These are phyloP conservation scores for Teratosphaeria zuluensis DNA, from an alignment of 2,329 filamentous ascomycete species.

Conservation along the genomic window DNA sequence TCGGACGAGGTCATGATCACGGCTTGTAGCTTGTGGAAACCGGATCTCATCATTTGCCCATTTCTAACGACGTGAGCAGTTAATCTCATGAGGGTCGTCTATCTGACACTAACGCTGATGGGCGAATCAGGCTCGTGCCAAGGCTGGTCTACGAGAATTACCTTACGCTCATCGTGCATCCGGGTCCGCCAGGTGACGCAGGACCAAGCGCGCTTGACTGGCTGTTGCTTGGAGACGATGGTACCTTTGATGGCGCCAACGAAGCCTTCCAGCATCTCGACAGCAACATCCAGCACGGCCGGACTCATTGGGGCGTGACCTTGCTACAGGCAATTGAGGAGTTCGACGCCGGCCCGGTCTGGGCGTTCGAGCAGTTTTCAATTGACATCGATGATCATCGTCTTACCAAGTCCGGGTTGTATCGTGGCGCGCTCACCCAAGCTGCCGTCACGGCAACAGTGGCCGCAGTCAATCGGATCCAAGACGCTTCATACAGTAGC, in stretches of 20 bases:
- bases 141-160: constrained; percentile 27
- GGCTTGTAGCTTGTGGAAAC: constrained; percentile 28
- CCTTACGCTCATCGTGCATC: constrained; percentile 31
- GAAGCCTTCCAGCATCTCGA: constrained; percentile 21
- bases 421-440: constrained; percentile 30
- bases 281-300: constrained; percentile 21
- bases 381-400: constrained; percentile 32
- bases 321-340: constrained; percentile 32
- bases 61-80: constrained; percentile 28
- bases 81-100: not conserved
- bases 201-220: constrained; percentile 36
- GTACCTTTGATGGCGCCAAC: constrained; percentile 23
- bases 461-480: constrained; percentile 30
- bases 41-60: constrained; percentile 35
- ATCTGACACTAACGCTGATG: not conserved
- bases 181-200: constrained; percentile 34
- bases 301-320: constrained; percentile 34
- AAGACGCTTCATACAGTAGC: constrained; percentile 15
- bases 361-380: constrained; percentile 36
- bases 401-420: constrained; percentile 34
- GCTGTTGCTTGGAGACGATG: constrained; percentile 36
- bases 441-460: constrained; percentile 30
- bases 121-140: constrained; percentile 21
- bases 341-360: constrained; percentile 36
- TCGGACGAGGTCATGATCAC: constrained; percentile 27